These are phyloP conservation scores for Dentipellis fragilis DNA, from an alignment of 768 basidiomycete species.

Conservation along the genomic window DNA sequence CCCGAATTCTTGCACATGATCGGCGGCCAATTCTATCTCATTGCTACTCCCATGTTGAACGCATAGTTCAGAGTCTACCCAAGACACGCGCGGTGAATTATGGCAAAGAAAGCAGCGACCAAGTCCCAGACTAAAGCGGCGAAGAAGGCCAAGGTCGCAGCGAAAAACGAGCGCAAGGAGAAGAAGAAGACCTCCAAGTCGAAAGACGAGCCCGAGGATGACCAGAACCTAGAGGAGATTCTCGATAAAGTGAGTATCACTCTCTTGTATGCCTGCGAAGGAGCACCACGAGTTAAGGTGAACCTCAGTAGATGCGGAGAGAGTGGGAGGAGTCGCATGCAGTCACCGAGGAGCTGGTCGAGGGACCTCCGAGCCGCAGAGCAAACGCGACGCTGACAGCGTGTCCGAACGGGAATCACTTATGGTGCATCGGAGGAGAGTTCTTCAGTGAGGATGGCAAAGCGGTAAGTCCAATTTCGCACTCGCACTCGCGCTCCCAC, in stretches of 20 bases:
- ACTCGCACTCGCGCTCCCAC: background rate
- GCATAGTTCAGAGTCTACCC: too few species aligned
- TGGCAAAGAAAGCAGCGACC: conserved; percentile 40
- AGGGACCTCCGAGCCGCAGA: conserved; percentile 73
- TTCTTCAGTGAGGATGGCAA: conserved; percentile 82
- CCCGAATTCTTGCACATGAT: too few species aligned
- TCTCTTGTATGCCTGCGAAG: background rate
- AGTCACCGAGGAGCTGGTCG: conserved; percentile 78
- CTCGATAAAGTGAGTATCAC: conserved; percentile 53
- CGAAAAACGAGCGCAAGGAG: conserved; percentile 65
- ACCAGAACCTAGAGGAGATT: conserved; percentile 77
- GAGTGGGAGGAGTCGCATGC: conserved; percentile 79
- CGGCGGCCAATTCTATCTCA: too few species aligned
- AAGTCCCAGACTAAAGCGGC: conserved; percentile 43
- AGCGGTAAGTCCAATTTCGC: conserved; percentile 37
- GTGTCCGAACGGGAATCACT: conserved; percentile 70
- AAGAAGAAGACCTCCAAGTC: conserved; percentile 47
- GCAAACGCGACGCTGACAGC: conserved; percentile 78
- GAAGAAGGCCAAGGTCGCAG: conserved; percentile 55
- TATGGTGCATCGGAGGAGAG: conserved; percentile 83
- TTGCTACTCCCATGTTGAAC: too few species aligned
- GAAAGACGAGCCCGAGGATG: conserved; percentile 45
- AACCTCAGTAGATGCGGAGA: conserved; percentile 52
- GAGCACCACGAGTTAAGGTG: background rate
- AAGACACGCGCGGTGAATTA: conserved; percentile 10